Evolutionary conservation across 1,139 yeast species (phyloP).

Genomic region (Blastobotrys malaysiensis): DNA sequence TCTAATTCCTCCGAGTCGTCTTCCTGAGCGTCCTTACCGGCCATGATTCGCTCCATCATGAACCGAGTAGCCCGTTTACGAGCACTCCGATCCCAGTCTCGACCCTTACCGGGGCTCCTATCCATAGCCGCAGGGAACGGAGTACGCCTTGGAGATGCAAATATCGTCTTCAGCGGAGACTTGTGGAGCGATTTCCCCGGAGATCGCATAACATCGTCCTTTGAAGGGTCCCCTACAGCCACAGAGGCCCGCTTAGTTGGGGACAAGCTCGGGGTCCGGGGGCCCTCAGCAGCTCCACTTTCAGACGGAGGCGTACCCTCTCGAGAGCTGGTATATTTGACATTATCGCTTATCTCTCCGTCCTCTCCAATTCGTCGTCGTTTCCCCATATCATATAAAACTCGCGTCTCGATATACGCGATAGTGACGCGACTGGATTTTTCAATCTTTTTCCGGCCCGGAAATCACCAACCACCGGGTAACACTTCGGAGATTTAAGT

Average conservation of each 20-base stretch:
- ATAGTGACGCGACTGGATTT: neutral
- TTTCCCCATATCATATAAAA: neutral
- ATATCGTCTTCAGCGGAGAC: neutral
- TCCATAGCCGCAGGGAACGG: slow-evolving; percentile 1
- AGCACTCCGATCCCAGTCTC: slow-evolving; percentile 47
- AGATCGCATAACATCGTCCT: neutral
- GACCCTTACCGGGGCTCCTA: slow-evolving; percentile 12
- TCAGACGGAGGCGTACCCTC: neutral
- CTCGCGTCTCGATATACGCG: neutral
- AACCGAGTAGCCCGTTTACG: slow-evolving; percentile 43
- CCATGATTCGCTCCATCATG: slow-evolving; percentile 28
- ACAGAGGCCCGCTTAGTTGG: neutral
- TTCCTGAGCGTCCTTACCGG: slow-evolving; percentile 28
- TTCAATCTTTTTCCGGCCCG: neutral
- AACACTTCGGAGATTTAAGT: neutral
- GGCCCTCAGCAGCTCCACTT: neutral
- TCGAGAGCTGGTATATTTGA: neutral
- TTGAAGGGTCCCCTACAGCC: neutral
- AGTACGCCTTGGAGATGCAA: neutral
- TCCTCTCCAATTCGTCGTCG: neutral
- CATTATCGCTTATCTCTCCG: neutral
- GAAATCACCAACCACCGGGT: neutral
- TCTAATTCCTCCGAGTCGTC: slow-evolving; percentile 38
- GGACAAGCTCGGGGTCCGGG: neutral
- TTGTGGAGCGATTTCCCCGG: neutral